These are phyloP conservation scores for Boletellus sp. DNA, from an alignment of 1,284 basidiomycete species.

Conservation along the genomic window DNA sequence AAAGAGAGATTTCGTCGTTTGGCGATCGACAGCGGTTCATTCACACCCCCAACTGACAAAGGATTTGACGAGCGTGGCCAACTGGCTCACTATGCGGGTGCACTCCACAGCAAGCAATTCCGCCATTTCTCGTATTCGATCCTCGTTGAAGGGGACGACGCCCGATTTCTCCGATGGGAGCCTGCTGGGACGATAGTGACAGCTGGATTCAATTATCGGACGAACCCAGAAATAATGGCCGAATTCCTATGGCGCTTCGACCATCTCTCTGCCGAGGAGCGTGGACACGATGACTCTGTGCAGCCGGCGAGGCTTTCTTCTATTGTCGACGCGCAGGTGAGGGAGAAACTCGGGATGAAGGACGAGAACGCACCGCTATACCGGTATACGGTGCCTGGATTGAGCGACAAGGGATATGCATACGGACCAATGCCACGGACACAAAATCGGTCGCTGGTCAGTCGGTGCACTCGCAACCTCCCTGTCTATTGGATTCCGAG, in stretches of 20 bases:
- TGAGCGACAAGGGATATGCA: not conserved
- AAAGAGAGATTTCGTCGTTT: not conserved
- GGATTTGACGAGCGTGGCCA: not conserved
- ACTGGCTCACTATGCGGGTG: slow-evolving; percentile 7
- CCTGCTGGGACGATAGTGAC: slow-evolving; percentile 17
- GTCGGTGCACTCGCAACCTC: slow-evolving; percentile 13
- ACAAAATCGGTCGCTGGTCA: not conserved
- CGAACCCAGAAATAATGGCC: not conserved
- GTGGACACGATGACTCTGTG: not conserved
- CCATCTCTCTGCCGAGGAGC: not conserved
- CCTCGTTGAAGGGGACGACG: slow-evolving; percentile 2
- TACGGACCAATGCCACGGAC: not conserved
- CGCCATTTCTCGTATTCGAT: slow-evolving; percentile 16
- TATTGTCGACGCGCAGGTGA: not conserved
- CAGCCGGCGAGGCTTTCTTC: not conserved
- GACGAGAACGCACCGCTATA: not conserved
- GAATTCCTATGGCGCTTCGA: not conserved
- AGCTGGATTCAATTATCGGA: slow-evolving; percentile 6
- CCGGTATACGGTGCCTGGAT: not conserved
- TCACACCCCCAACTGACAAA: not conserved
- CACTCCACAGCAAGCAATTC: slow-evolving; percentile 11
- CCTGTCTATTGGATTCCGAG: slow-evolving; percentile 5
- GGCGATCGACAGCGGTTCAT: not conserved
- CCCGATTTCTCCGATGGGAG: slow-evolving; percentile 17
- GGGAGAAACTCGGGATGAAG: not conserved